phyloP scores from a whole-genome alignment of 257 asterid species.

The Handroanthus guayacan region DNA sequence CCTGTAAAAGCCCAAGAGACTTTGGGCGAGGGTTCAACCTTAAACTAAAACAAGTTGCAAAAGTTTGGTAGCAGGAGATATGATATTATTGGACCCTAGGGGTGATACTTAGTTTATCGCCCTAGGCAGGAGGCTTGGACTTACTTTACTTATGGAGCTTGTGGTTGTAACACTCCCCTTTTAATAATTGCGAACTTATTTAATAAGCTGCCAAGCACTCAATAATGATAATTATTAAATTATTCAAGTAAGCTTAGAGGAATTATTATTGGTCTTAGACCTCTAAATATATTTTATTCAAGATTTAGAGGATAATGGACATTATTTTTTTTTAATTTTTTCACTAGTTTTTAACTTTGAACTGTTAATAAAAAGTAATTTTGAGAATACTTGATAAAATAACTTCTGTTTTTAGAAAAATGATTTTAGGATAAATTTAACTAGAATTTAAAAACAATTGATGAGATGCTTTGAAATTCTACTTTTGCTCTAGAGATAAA shows the following conservation, averaged over 20 bases:
- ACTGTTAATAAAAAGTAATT: too few relatives aligned
- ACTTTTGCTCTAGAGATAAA: too few relatives aligned
- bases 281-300: background rate
- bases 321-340: too few relatives aligned
- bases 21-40: background rate
- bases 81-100: background rate
- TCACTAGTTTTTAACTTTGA: background rate
- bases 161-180: background rate
- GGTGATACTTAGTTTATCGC: background rate
- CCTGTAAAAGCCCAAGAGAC: too few relatives aligned
- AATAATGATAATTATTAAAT: background rate
- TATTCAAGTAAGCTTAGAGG: background rate
- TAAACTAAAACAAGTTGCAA: background rate
- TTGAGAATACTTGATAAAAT: too few relatives aligned
- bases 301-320: too few relatives aligned
- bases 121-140: background rate
- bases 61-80: background rate
- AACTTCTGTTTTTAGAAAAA: too few relatives aligned
- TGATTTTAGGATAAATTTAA: too few relatives aligned
- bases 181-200: background rate
- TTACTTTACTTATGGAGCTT: background rate
- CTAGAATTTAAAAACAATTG: too few relatives aligned
- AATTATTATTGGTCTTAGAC: background rate
- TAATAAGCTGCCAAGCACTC: background rate
- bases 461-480: too few relatives aligned